phyloP scores from a whole-genome alignment of 1,284 basidiomycete genomes.

The Ustilago tritici region DNA sequence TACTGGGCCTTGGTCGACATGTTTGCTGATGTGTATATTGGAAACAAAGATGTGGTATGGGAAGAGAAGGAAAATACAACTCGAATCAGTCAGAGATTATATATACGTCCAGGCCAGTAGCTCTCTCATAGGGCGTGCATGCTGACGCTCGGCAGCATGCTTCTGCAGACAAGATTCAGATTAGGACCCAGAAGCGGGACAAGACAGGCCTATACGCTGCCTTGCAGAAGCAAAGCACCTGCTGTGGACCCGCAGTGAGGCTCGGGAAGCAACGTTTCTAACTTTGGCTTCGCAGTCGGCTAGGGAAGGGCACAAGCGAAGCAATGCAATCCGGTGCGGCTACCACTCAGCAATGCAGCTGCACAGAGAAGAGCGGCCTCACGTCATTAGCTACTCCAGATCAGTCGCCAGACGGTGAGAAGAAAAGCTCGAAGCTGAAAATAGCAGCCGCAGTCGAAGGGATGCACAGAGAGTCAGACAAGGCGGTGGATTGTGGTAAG shows the following conservation, averaged over 20 bases:
- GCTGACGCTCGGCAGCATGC: conserved; percentile 23
- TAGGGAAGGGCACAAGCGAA: conserved; percentile 2
- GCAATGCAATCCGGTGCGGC: conserved; percentile 4
- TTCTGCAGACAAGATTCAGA: conserved; percentile 5
- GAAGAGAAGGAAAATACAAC: neutral
- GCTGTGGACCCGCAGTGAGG: neutral
- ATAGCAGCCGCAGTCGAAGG: conserved; percentile 16
- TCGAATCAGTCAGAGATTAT: conserved; percentile 8
- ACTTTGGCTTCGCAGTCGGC: conserved; percentile 11
- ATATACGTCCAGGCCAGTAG: conserved; percentile 8
- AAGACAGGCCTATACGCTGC: neutral
- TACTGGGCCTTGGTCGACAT: conserved; percentile 52
- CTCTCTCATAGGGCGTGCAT: neutral
- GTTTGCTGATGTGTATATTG: neutral
- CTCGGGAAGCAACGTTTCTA: conserved; percentile 14
- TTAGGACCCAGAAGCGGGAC: neutral
- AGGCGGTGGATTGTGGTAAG: neutral
- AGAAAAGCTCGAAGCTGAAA: conserved; percentile 8
- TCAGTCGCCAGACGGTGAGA: neutral
- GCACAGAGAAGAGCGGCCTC: conserved; percentile 30
- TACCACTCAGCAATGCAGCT: conserved; percentile 34
- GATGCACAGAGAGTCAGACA: neutral
- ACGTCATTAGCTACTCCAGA: conserved; percentile 30
- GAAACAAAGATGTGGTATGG: neutral
- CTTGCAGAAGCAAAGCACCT: neutral